Conservation (phyloP, 176 grass and related monocot genomes). For the Calamus simplicifolius region DNA sequence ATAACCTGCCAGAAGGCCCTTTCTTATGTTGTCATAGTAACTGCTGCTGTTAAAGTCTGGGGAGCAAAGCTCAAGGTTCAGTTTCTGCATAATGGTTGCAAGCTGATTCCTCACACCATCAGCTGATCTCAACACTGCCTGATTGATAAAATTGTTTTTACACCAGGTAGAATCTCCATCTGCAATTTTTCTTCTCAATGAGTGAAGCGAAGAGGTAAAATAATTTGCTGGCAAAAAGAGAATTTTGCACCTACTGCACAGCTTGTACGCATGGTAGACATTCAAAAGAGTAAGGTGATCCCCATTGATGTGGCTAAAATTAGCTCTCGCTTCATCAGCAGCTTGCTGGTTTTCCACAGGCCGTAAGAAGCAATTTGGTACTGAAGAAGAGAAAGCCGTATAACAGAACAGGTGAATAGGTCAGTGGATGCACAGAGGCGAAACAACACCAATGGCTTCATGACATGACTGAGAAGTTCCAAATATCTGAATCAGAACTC, state of each 20-base stretch:
- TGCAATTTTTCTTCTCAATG: background rate
- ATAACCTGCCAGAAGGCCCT: conserved; percentile 15
- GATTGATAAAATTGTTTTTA: conserved; percentile 15
- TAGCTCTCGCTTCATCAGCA: conserved; percentile 9
- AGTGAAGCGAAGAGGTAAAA: background rate
- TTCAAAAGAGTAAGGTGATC: conserved; percentile 26
- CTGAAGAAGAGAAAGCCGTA: conserved; percentile 2
- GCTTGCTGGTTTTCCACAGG: conserved; percentile 13
- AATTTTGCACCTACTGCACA: conserved; percentile 7
- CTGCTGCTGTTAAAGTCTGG: background rate
- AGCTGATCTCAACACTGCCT: conserved; percentile 8
- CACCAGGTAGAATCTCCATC: conserved; percentile 18
- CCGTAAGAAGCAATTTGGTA: conserved; percentile 19
- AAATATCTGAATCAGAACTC: no score
- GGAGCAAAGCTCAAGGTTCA: conserved; percentile 6
- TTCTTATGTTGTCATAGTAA: conserved; percentile 4
- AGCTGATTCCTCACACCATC: conserved; percentile 5
- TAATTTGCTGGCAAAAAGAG: background rate
- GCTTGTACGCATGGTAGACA: conserved; percentile 15
- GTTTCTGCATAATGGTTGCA: background rate
- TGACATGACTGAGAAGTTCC: no score
- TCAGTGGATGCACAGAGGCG: background rate
- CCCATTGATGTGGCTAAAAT: conserved; percentile 11
- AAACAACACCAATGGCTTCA: no score
- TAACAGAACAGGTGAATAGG: background rate